Evolutionary conservation across 73 alveolate species (phyloP).

Genomic region (Tetrahymena borealis): DNA sequence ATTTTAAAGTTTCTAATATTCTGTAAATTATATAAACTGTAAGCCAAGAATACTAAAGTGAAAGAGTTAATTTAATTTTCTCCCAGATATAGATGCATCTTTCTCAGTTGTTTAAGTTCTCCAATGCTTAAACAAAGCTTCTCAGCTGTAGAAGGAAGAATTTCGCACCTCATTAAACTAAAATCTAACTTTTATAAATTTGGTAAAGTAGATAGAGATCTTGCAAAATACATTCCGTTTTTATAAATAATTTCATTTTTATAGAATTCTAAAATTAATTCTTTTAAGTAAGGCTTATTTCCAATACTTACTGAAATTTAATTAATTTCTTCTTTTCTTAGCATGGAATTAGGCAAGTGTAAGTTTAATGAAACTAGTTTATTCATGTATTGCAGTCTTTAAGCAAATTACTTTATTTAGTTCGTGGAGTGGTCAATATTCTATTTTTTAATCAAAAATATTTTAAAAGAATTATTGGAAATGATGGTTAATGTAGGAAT

Average conservation of each 20-base stretch:
- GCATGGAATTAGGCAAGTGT: background rate
- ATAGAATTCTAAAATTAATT: background rate
- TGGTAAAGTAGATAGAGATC: background rate
- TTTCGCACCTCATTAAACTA: background rate
- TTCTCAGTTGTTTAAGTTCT: background rate
- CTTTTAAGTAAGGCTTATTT: background rate
- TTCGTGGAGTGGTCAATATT: background rate
- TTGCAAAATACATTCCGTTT: background rate
- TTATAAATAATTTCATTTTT: background rate
- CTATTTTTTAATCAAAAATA: background rate
- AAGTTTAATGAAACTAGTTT: background rate
- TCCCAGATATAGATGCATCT: background rate
- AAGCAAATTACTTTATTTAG: background rate
- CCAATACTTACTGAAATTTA: background rate
- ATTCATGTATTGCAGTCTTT: background rate
- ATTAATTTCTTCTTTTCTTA: background rate
- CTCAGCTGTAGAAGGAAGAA: background rate
- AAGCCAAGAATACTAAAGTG: background rate
- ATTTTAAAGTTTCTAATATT: background rate
- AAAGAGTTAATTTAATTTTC: background rate
- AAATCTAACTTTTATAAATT: background rate
- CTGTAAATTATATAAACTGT: background rate
- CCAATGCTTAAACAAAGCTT: background rate
- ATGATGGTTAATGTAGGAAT: too few species aligned
- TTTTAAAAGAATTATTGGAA: too few species aligned